Percentiles rank a stretch among this genome's conserved stretches.
Evolutionary conservation across 352 stramenopile genomes (phyloP).

Genomic region (Thalassiosira sp.): DNA sequence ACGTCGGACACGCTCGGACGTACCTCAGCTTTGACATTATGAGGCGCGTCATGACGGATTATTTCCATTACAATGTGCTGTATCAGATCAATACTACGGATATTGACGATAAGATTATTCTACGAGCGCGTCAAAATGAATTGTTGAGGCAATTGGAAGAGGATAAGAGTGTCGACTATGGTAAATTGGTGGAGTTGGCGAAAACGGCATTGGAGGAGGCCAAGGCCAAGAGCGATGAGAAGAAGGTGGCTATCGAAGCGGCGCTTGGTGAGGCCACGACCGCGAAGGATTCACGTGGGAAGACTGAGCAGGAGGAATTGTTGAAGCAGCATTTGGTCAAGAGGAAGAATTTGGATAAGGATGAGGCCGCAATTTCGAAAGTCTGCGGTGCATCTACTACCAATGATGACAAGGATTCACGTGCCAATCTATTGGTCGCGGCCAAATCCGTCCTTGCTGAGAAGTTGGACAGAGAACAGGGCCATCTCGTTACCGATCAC

Average conservation of each 20-base stretch:
- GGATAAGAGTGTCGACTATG: constrained; percentile 38
- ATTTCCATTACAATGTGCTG: constrained; percentile 93
- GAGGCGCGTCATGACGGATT: constrained; percentile 93
- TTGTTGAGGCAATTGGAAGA: constrained; percentile 63
- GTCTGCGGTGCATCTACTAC: constrained; percentile 19
- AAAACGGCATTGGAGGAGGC: constrained; percentile 55
- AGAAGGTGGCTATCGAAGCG: constrained; percentile 48
- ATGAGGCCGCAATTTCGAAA: constrained; percentile 49
- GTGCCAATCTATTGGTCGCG: constrained; percentile 59
- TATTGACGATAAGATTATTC: constrained; percentile 99
- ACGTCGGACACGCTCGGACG: constrained; percentile 90
- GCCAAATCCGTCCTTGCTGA: constrained; percentile 70
- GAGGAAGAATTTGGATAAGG: constrained; percentile 62
- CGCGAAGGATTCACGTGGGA: constrained; percentile 54
- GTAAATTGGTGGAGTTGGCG: constrained; percentile 41
- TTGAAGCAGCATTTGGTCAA: constrained; percentile 75
- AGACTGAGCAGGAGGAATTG: constrained; percentile 66
- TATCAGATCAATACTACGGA: constrained; percentile 98
- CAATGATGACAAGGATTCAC: constrained; percentile 29
- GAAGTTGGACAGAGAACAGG: constrained; percentile 74
- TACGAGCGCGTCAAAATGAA: constrained; percentile 88
- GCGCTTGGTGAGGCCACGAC: constrained; percentile 52
- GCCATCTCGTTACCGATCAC: constrained; percentile 74
- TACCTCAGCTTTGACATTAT: constrained; percentile 98
- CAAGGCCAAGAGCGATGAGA: constrained; percentile 58